phyloP scores from a whole-genome alignment of 129 eudicot genomes.

The Smallanthus sonchifolius region DNA sequence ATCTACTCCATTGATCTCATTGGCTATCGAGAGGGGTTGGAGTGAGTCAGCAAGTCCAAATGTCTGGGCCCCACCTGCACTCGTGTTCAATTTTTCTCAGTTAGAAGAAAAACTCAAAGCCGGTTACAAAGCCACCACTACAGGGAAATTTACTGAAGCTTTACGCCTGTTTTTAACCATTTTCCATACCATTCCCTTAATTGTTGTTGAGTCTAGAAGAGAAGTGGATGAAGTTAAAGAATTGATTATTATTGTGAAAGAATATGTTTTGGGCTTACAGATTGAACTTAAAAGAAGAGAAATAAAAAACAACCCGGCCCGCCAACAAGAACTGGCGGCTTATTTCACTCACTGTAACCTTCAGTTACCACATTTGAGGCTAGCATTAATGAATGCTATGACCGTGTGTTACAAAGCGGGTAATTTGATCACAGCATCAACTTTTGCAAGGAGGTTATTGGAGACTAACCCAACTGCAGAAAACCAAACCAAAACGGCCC shows the following conservation, averaged over 20 bases:
- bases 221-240: conserved; percentile 82
- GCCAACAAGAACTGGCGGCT: conserved; percentile 76
- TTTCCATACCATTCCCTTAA: conserved; percentile 60
- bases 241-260: conserved; percentile 50
- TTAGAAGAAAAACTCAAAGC: conserved; percentile 62
- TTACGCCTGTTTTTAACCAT: conserved; percentile 45
- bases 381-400: conserved; percentile 67
- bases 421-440: conserved; percentile 52
- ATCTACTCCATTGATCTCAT: conserved; percentile 59
- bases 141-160: conserved; percentile 64
- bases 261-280: conserved; percentile 62
- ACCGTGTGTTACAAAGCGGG: conserved; percentile 51
- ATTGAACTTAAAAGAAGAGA: conserved; percentile 80
- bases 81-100: conserved; percentile 56
- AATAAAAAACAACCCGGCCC: conserved; percentile 47
- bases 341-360: conserved; percentile 75
- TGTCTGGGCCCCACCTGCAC: conserved; percentile 70
- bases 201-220: conserved; percentile 65
- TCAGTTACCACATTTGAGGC: conserved; percentile 62
- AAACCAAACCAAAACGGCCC: conserved; percentile 54
- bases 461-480: conserved; percentile 64
- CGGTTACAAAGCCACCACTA: conserved; percentile 70
- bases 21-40: conserved; percentile 68
- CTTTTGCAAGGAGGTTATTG: conserved; percentile 63
- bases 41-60: conserved; percentile 67